phyloP scores from a whole-genome alignment of 2,329 filamentous ascomycete genomes.

The Orbilia oligospora region DNA sequence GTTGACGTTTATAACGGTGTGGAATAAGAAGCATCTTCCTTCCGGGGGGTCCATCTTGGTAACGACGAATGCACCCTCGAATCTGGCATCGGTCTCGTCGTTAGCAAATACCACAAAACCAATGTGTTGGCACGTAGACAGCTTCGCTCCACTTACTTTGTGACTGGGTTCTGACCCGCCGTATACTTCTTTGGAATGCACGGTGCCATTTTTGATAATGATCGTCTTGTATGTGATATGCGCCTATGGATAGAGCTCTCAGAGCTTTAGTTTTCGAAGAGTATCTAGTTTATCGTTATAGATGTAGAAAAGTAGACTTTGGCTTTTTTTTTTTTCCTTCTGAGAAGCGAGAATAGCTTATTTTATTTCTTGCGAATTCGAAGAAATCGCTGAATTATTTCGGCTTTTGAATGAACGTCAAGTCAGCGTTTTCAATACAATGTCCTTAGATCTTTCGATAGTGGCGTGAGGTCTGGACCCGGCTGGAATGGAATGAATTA shows the following conservation, averaged over 20 bases:
- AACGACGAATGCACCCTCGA: slow-evolving; percentile 36
- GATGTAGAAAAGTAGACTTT: not conserved
- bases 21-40: slow-evolving; percentile 64
- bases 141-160: slow-evolving; percentile 23
- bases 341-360: slow-evolving; percentile 3
- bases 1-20: slow-evolving; percentile 63
- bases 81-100: slow-evolving; percentile 5
- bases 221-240: not conserved
- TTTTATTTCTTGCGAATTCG: not conserved
- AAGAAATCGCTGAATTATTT: not conserved
- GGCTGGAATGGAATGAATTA: not conserved
- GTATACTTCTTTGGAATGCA: slow-evolving; percentile 43
- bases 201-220: slow-evolving; percentile 35
- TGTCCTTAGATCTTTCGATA: slow-evolving; percentile 6
- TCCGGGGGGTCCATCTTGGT: slow-evolving; percentile 64
- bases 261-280: not conserved
- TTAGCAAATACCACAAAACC: not conserved
- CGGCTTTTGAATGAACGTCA: not conserved
- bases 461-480: slow-evolving; percentile 10
- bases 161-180: slow-evolving; percentile 47
- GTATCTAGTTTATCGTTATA: not conserved
- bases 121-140: not conserved
- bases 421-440: not conserved
- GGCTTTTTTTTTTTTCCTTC: too few relatives aligned
- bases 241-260: not conserved